These are phyloP conservation scores for Tetracladium maxilliforme DNA, from an alignment of 2,329 filamentous ascomycete species.

Conservation along the genomic window DNA sequence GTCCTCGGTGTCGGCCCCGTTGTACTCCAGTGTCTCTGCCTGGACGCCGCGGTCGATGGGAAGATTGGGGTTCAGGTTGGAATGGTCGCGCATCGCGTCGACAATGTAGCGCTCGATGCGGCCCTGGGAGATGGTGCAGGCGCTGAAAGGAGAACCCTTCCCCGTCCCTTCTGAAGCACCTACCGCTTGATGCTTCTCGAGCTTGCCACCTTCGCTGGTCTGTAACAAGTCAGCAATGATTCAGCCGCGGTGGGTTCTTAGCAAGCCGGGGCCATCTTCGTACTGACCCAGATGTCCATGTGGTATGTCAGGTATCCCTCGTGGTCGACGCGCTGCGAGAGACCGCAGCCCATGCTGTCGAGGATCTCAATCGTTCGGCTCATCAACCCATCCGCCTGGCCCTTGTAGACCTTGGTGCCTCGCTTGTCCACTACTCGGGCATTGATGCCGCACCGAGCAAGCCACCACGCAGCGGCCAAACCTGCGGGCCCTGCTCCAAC, in stretches of 20 bases:
- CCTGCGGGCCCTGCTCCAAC: no score
- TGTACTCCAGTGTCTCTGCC: conserved; percentile 25
- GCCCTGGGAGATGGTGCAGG: no score
- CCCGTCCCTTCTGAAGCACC: neutral
- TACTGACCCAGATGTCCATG: no score
- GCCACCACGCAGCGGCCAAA: conserved; percentile 33
- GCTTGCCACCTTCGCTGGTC: no score
- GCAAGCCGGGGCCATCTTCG: no score
- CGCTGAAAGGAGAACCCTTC: no score
- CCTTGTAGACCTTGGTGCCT: conserved; percentile 16
- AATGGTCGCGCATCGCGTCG: conserved; percentile 28
- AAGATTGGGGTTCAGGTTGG: conserved; percentile 26
- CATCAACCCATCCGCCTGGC: conserved; percentile 12
- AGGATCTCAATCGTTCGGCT: conserved; percentile 7
- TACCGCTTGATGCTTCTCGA: no score
- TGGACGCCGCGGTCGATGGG: conserved; percentile 30
- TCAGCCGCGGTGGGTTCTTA: no score
- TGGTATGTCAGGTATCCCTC: conserved; percentile 32
- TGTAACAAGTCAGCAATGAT: no score
- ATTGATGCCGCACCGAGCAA: conserved; percentile 29
- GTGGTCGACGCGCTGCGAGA: conserved; percentile 37
- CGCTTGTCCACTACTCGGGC: conserved; percentile 31
- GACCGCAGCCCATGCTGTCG: conserved; percentile 18
- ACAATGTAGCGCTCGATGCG: conserved; percentile 36
- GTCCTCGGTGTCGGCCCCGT: conserved; percentile 20